These are phyloP conservation scores for Mayamaea pseudoterrestris DNA, from an alignment of 108 stramenopile genomes.

Conservation along the genomic window DNA sequence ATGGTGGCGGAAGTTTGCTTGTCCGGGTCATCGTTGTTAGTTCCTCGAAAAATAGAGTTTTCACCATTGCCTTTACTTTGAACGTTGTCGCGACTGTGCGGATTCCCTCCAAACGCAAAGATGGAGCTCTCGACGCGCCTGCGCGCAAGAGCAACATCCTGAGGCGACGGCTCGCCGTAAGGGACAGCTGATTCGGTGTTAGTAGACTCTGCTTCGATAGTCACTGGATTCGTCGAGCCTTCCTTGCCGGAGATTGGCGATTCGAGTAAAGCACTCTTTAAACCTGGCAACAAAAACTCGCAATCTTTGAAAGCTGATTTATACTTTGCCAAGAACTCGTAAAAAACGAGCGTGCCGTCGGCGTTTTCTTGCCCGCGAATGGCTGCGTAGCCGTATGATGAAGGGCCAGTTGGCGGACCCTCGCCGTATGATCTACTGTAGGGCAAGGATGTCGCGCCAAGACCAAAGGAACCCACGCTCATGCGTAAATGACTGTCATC, in stretches of 20 bases:
- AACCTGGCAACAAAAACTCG: conserved; percentile 58
- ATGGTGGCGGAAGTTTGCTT: conserved; percentile 19
- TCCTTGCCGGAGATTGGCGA: conserved; percentile 4
- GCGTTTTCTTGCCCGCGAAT: neutral
- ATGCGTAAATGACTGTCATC: conserved; percentile 23
- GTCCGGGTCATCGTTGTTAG: conserved; percentile 6
- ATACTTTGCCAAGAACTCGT: conserved; percentile 27
- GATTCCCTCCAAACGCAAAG: conserved; percentile 68
- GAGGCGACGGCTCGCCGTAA: conserved; percentile 18
- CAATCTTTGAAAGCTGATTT: conserved; percentile 43
- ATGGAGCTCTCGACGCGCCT: conserved; percentile 58
- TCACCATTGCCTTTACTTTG: neutral
- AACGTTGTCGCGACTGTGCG: conserved; percentile 7
- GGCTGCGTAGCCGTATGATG: neutral
- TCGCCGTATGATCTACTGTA: conserved; percentile 6
- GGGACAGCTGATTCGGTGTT: neutral
- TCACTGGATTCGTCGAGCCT: neutral
- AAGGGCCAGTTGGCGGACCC: conserved; percentile 3
- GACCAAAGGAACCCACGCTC: conserved; percentile 8
- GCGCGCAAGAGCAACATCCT: conserved; percentile 32
- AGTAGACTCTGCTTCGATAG: neutral
- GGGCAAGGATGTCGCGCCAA: too few relatives aligned
- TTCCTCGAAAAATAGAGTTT: conserved; percentile 32
- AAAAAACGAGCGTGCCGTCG: conserved; percentile 27
- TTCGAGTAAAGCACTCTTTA: conserved; percentile 32